phyloP scores from a whole-genome alignment of 345 rosid genomes.

The Salix purpurea region DNA sequence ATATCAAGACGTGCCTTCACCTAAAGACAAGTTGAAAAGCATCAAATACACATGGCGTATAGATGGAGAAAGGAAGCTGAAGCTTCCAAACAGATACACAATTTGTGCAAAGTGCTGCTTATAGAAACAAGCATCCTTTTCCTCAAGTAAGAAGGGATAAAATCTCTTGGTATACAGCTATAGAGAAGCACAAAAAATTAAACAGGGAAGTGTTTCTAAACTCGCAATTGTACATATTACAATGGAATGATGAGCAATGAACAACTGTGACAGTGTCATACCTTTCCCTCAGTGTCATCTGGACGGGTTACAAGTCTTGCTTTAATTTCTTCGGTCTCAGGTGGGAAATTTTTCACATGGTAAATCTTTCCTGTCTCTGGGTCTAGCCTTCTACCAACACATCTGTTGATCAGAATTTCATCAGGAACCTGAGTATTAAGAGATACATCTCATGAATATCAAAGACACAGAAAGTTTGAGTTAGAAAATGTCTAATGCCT shows the following conservation, averaged over 20 bases:
- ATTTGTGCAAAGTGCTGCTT: background rate
- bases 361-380: conserved; percentile 74
- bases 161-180: background rate
- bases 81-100: background rate
- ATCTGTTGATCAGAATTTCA: conserved; percentile 82
- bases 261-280: conserved; percentile 12
- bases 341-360: conserved; percentile 67
- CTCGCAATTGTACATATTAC: background rate
- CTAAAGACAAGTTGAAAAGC: conserved; percentile 27
- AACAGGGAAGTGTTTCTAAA: background rate
- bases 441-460: conserved; percentile 7
- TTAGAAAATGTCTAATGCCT: background rate
- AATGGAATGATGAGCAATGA: background rate
- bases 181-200: background rate
- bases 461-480: background rate
- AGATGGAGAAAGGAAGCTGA: background rate
- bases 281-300: conserved; percentile 90
- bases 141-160: background rate
- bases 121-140: background rate
- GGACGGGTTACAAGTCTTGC: conserved; percentile 76
- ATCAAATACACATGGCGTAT: background rate
- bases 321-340: conserved; percentile 64
- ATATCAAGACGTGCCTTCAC: conserved; percentile 72
- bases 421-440: conserved; percentile 83
- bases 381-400: conserved; percentile 82